These are phyloP conservation scores for Exophiala lecanii-corni DNA, from an alignment of 2,329 filamentous ascomycete genomes.

Conservation along the genomic window DNA sequence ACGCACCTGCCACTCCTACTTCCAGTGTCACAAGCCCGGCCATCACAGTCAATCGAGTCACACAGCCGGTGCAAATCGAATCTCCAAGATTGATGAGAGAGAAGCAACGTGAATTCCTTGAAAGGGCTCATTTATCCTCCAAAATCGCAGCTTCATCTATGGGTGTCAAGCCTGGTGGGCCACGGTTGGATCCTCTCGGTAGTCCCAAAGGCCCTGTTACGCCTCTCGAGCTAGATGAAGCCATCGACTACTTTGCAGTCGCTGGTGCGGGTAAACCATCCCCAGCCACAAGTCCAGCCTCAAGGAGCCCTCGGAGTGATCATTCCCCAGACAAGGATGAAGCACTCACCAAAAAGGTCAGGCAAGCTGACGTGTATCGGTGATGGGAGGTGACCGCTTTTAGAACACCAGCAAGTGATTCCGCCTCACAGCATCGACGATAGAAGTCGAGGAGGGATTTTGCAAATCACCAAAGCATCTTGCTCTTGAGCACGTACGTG, in stretches of 20 bases:
- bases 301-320: constrained; percentile 18
- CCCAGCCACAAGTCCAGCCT: constrained; percentile 30
- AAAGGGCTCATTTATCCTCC: constrained; percentile 32
- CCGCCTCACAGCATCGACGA: no score
- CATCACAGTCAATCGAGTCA: constrained; percentile 23
- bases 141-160: constrained; percentile 28
- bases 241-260: constrained; percentile 35
- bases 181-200: constrained; percentile 41
- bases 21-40: constrained; percentile 30
- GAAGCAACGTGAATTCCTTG: constrained; percentile 42
- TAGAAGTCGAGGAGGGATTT: no score
- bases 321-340: constrained; percentile 18
- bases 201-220: constrained; percentile 44
- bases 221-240: constrained; percentile 37
- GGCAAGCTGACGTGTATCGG: constrained; percentile 19
- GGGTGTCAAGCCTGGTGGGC: constrained; percentile 38
- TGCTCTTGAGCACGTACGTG: no score
- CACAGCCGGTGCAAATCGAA: constrained; percentile 30
- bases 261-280: constrained; percentile 22
- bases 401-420: constrained; percentile 1
- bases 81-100: constrained; percentile 34
- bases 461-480: no score
- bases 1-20: constrained; percentile 32
- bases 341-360: constrained; percentile 13
- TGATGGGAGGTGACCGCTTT: constrained; percentile 6